Evolutionary conservation across 805 yeast genomes (phyloP), one percentile per base, ranked within the genome.

Genomic region (Dipodascus geniculatus): DNA sequence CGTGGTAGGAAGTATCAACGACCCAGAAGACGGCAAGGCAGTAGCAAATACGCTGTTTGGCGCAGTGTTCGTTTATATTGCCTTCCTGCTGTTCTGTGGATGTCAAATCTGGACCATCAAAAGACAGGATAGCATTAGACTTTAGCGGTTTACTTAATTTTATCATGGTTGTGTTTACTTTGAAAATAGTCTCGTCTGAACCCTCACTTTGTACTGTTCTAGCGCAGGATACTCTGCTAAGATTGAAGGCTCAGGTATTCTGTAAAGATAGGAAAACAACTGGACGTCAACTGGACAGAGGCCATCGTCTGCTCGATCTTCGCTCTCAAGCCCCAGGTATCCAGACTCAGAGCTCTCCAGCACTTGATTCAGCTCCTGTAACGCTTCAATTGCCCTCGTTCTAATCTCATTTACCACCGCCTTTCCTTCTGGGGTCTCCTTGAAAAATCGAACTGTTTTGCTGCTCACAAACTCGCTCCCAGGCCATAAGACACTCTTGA

Each of bases 1-100:
- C 20, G 83, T 91, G 85, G 83, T 89, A 73, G 99, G 99, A 2
- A 86, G 96, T 42, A 80, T 81, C 56, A 82, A 76, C 61, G 96
- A 90, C 65, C 99, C 99, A 14, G 87, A 79, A 60, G 93, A 93
- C 65, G 98, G 98, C 16, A 81, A 81, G 58, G 96, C 93, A 77
- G 98, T 91, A 42, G 96, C 98, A 24, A 79, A 79, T 59, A 93
- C 98, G 2, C 83, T 91, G 23, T 85, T 85, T 71, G 83, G 89
- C 51, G 96, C 98, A 23, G 96, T 90, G 6, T 66, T 84, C 54
- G 89, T 91, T 9, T 91, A 91, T 68, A 69, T 81, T 54, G 76
- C 74, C 31, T 88, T 89, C 76, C 85, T 93, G 63, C 72, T 83
- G 31, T 91, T 90, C 71, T 91, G 98, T 69, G 98, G 97, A 2